Evolutionary conservation across 129 eudicot species (phyloP), one percentile per base, ranked within the genome.

Genomic region (Arctium lappa): DNA sequence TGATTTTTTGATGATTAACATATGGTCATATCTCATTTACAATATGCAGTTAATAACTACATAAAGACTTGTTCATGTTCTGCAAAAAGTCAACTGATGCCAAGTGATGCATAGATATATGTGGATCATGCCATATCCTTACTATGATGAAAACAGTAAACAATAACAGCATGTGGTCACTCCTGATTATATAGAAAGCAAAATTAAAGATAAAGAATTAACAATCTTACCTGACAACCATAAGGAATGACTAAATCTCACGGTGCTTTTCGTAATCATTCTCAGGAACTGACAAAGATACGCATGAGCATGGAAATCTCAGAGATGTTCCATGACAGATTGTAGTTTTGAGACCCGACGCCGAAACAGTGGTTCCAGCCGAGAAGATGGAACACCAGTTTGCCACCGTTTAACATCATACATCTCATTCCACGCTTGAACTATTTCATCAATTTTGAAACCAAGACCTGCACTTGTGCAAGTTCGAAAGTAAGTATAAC

Each of bases 391-490:
- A 77, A 84, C 97, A 46, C 94, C 98, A 74, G 90, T 85, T 79
- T 89, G 99, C 99, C 99, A 95, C 85, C 94, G 76, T 83, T 93
- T 89, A n/a, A 92, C 94, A 86, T 93, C 98, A 80, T 95, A 93
- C 99, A 95, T 95, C 83, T 95, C 98, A 88, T 91, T 90, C 98
- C 98, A 95, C 29, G 99, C 99, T 81, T 93, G 97, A 60, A 95
- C 97, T 42, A 95, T 90, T 83, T 95, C 99, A 85, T 95, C 94
- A 71, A 95, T 91, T 84, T 91, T 90, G 82, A 93, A 95, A 69
- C 97, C 95, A 74, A 88, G 83, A 46, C 88, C 91, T 87, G 85
- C 85, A 88, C 5, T 29, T 48, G 65, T 2, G 5, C 83, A 63
- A 30, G 31, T 78, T 81, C 38, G 2, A 86, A 77, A 70, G 48